Conservation (phyloP, 352 stramenopile genomes). For the Halophytophthora polymorphica region DNA sequence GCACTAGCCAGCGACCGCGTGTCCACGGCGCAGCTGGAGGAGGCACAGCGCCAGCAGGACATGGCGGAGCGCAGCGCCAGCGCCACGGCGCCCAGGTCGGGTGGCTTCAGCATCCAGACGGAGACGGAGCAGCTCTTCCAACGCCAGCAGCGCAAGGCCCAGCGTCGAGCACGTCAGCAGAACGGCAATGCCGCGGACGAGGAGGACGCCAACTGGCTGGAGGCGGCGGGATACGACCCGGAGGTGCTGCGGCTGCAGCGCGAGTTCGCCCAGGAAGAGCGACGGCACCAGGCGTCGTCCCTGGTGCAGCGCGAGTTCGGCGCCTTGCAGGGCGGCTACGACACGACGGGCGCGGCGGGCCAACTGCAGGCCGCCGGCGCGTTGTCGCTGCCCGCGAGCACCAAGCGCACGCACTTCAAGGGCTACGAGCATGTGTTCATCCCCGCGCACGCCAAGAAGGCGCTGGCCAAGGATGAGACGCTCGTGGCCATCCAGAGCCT, state of each 20-base stretch:
- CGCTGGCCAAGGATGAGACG: conserved; percentile 47
- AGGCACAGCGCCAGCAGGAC: conserved; percentile 43
- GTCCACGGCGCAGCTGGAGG: conserved; percentile 38
- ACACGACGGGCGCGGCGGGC: conserved; percentile 58
- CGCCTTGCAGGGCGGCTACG: conserved; percentile 60
- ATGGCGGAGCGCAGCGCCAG: conserved; percentile 18
- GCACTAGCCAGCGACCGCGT: conserved; percentile 22
- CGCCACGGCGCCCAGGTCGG: conserved; percentile 14
- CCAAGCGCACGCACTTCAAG: conserved; percentile 75
- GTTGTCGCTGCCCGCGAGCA: conserved; percentile 51
- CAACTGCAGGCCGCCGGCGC: conserved; percentile 58
- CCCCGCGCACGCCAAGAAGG: conserved; percentile 61
- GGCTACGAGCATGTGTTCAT: conserved; percentile 86
- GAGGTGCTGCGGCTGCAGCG: conserved; percentile 73
- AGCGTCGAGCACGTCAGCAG: conserved; percentile 47
- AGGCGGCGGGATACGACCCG: conserved; percentile 72
- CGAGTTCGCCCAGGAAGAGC: conserved; percentile 68
- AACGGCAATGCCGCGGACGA: conserved; percentile 24
- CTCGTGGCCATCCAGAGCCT: conserved; percentile 65
- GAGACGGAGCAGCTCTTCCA: conserved; percentile 55
- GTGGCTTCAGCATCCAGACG: conserved; percentile 66
- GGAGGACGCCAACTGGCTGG: conserved; percentile 63
- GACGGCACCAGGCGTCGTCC: conserved; percentile 57
- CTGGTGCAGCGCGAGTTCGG: conserved; percentile 78
- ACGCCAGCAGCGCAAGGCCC: conserved; percentile 47